Evolutionary conservation across 2,329 filamentous ascomycete species (phyloP), one percentile per base, ranked within the genome.

Genomic region (Nemania sp.): DNA sequence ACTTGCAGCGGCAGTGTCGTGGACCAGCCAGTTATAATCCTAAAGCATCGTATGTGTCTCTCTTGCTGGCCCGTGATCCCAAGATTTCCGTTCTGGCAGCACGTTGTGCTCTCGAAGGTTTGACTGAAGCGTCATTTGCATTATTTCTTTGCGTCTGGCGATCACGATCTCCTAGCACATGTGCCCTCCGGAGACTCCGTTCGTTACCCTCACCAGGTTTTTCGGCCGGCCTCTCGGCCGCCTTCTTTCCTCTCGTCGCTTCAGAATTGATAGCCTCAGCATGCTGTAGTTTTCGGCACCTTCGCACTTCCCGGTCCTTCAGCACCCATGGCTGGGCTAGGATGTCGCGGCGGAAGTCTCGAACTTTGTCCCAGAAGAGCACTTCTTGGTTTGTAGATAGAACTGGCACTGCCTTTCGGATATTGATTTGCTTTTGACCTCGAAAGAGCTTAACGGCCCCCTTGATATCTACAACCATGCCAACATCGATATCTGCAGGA

Each of bases 321-420:
- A 87, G 61, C n/a, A 77, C 65, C 85, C 85, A 88, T 0, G 81
- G 78, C 51, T 67, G 70, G 3, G 68, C 67, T 12, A 88, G 71
- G 5, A 83, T 72, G 3, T 80, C 74, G 28, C 63, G 64, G 30
- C 75, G 75, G 63, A 87, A 85, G 24, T 67, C 68, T 15, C 67
- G 59, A 39, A 77, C 72, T 69, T 82, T 82, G 61, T 78, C 74
- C 84, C 84, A 88, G 7, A 85, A 80, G 6, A 64, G 67, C 3
- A 86, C 72, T 65, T 88, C 85, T 28, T 80, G 74, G 40, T 77
- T 75, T 0, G 83, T 87, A 39, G 77, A 75, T 20, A 64, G 66
- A 3, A 87, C 51, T 0, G 73, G 60, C n/a, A 67, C 64, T 51
- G 82, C 69, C 61, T 79, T 82, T 40, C 79, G 73, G 19, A 83